A percentile compares a stretch with the other conserved stretches of the same genome.
These are phyloP conservation scores for Parascedosporium putredinis DNA, from an alignment of 2,329 filamentous ascomycete species.

Conservation along the genomic window DNA sequence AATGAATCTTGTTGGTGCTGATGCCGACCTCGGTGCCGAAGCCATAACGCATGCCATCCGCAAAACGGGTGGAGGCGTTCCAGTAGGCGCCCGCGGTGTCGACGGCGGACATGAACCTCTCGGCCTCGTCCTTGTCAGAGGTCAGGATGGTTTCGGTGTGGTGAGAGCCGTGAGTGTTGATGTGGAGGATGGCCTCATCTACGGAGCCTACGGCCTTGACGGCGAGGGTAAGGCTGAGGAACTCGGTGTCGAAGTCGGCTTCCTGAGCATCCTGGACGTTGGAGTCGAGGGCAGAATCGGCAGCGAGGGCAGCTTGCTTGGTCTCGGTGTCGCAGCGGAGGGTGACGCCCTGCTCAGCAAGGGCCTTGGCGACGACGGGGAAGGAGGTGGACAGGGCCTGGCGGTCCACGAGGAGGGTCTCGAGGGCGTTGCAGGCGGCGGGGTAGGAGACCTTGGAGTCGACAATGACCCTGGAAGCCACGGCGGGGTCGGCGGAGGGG, in stretches of 20 bases:
- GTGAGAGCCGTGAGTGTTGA: conserved; percentile 84
- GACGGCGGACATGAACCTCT: conserved; percentile 73
- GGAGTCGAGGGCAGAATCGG: conserved; percentile 29
- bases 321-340: conserved; percentile 68
- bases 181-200: conserved; percentile 69
- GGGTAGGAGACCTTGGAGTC: conserved; percentile 94
- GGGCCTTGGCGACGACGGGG: conserved; percentile 60
- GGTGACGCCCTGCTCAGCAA: conserved; percentile 67
- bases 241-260: conserved; percentile 78
- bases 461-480: conserved; percentile 66
- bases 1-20: conserved; percentile 97
- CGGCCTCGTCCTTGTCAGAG: conserved; percentile 52
- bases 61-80: conserved; percentile 91
- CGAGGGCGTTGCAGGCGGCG: conserved; percentile 89
- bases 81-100: conserved; percentile 92
- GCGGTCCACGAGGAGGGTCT: conserved; percentile 80
- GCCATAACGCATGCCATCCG: conserved; percentile 92
- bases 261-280: conserved; percentile 56
- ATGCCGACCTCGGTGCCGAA: conserved; percentile 98
- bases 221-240: conserved; percentile 73
- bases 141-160: conserved; percentile 93
- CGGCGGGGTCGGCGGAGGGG: conserved; percentile 59
- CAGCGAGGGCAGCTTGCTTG: conserved; percentile 49
- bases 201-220: conserved; percentile 66
- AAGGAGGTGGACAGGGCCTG: conserved; percentile 56